Evolutionary conservation across 1,284 basidiomycete species (phyloP).

Genomic region (Macrocystidia cucumis): DNA sequence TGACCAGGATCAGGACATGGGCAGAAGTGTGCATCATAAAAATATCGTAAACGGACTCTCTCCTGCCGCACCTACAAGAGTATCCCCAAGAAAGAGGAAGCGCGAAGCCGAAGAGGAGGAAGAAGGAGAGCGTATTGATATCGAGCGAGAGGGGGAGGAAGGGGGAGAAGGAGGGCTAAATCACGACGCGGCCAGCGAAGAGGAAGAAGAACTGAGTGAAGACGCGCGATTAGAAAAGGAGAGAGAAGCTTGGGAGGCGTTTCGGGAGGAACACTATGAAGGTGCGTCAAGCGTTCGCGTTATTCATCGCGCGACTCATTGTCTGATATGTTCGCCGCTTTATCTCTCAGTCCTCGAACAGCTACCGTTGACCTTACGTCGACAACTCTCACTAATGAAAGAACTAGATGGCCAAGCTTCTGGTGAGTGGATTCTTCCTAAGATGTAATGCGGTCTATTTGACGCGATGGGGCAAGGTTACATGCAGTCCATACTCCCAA

Average conservation of each 20-base stretch:
- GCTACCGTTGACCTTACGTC: slow-evolving; percentile 76
- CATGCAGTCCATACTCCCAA: slow-evolving; percentile 28
- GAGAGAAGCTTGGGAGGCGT: slow-evolving; percentile 64
- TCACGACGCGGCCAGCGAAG: slow-evolving; percentile 10
- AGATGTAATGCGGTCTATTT: not conserved
- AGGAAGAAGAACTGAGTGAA: slow-evolving; percentile 9
- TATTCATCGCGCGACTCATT: slow-evolving; percentile 2
- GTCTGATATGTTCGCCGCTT: not conserved
- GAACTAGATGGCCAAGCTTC: slow-evolving; percentile 76
- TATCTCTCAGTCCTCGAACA: slow-evolving; percentile 75
- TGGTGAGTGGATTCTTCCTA: slow-evolving; percentile 32
- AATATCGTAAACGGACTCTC: no score
- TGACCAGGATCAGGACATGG: no score
- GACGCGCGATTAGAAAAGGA: slow-evolving; percentile 38
- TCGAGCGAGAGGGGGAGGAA: no score
- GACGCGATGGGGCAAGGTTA: slow-evolving; percentile 23
- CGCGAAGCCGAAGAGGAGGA: no score
- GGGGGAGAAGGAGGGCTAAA: no score
- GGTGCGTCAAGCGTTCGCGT: slow-evolving; percentile 25
- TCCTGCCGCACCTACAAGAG: no score
- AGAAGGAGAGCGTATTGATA: no score
- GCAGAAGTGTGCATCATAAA: no score
- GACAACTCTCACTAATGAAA: slow-evolving; percentile 72
- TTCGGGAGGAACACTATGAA: slow-evolving; percentile 78
- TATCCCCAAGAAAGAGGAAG: no score